phyloP scores from a whole-genome alignment of 2,329 filamentous ascomycete species.

The Colletotrichum coccodes region DNA sequence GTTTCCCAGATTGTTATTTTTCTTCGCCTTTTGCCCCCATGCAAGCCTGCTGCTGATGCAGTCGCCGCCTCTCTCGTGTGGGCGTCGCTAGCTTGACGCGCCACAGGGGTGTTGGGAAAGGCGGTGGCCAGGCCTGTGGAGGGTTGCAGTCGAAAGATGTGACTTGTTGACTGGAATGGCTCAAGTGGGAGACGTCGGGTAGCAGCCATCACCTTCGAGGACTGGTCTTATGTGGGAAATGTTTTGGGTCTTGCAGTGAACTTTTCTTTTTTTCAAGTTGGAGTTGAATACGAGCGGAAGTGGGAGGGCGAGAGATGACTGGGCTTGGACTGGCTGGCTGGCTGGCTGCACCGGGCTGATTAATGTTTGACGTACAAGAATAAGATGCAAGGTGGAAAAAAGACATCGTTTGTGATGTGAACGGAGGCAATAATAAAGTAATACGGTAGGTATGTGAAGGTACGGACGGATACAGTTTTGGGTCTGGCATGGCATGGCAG shows the following conservation, averaged over 20 bases:
- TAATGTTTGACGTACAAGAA: neutral
- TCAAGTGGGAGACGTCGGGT: neutral
- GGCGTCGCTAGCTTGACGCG: slow-evolving; percentile 28
- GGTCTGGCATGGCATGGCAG: neutral
- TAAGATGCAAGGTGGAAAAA: neutral
- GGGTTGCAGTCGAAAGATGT: slow-evolving; percentile 12
- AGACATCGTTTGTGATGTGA: neutral
- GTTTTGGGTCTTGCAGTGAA: neutral
- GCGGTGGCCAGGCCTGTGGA: slow-evolving; percentile 24
- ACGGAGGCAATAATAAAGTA: neutral
- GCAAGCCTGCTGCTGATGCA: slow-evolving; percentile 5
- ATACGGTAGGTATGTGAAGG: neutral
- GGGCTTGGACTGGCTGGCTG: too few species aligned
- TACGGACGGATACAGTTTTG: neutral
- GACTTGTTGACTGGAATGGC: slow-evolving; percentile 15
- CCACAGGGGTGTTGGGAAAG: slow-evolving; percentile 30
- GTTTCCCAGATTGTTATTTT: slow-evolving; percentile 21
- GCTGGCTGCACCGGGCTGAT: neutral
- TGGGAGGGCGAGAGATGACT: neutral
- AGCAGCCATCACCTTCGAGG: neutral
- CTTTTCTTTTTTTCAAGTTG: neutral
- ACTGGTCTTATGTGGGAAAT: neutral
- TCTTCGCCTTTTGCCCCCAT: slow-evolving; percentile 4
- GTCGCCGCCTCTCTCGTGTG: slow-evolving; percentile 19
- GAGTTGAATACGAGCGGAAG: slow-evolving; percentile 16